These are phyloP conservation scores for Leccinum disarticulatum DNA, from an alignment of 768 basidiomycete species.

Conservation along the genomic window DNA sequence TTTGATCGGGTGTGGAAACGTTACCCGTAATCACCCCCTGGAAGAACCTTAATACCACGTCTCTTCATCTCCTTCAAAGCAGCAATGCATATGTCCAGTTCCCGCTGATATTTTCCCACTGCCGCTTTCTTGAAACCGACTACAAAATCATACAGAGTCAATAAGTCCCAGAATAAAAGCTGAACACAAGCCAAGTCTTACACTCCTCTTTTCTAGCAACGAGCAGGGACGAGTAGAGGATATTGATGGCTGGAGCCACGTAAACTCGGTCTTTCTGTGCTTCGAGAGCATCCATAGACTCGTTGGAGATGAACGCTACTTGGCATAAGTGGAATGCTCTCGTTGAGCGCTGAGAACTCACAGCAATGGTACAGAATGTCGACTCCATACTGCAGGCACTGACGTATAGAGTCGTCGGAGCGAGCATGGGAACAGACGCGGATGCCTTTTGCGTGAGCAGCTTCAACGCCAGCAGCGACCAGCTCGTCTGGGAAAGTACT, in stretches of 20 bases:
- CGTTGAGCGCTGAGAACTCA: conserved; percentile 4
- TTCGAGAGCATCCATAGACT: conserved; percentile 36
- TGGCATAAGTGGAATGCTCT: conserved; percentile 8
- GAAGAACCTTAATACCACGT: conserved; percentile 37
- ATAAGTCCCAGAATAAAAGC: not conserved
- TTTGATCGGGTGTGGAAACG: not conserved
- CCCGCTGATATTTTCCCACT: conserved; percentile 28
- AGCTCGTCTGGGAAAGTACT: conserved; percentile 36
- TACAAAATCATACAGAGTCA: not conserved
- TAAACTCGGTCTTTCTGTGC: conserved; percentile 36
- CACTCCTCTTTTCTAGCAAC: conserved; percentile 30
- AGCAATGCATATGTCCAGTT: conserved; percentile 34
- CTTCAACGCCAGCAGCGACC: conserved; percentile 36
- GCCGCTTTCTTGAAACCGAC: conserved; percentile 22
- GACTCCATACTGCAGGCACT: conserved; percentile 37
- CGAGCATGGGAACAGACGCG: conserved; percentile 40
- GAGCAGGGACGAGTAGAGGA: conserved; percentile 24
- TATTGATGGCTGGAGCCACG: conserved; percentile 36
- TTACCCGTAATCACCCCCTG: conserved; percentile 40
- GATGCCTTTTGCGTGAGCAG: conserved; percentile 35
- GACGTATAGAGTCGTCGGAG: conserved; percentile 33
- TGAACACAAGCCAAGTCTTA: not conserved
- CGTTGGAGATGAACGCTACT: conserved; percentile 36
- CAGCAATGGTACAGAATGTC: conserved; percentile 34
- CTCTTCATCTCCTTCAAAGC: conserved; percentile 38